A percentile compares a stretch with the other conserved stretches of the same genome.
These are phyloP conservation scores for Diutina siamensis DNA, from an alignment of 1,139 yeast genomes.

Conservation along the genomic window DNA sequence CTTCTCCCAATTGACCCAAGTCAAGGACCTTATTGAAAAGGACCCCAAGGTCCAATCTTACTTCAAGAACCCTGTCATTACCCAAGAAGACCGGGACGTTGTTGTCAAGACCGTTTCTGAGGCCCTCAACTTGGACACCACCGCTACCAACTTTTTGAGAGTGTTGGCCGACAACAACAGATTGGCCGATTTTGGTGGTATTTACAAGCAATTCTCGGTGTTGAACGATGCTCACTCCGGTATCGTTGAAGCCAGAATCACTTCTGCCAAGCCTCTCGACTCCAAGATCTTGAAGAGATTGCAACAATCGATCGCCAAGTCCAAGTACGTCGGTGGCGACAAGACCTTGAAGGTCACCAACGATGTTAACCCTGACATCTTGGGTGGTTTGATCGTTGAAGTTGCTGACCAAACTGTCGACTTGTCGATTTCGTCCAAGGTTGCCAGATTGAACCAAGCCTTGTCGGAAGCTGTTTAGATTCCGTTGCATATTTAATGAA, in stretches of 20 bases:
- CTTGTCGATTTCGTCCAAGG: constrained; percentile 74
- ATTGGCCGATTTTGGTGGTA: constrained; percentile 53
- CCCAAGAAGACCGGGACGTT: constrained; percentile 59
- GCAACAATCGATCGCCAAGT: constrained; percentile 66
- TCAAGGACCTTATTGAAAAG: constrained; percentile 42
- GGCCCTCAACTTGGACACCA: constrained; percentile 53
- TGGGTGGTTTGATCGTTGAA: constrained; percentile 94
- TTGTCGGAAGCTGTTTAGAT: constrained; percentile 68
- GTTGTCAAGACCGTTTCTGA: constrained; percentile 54
- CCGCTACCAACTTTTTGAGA: constrained; percentile 68
- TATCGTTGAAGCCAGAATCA: constrained; percentile 84
- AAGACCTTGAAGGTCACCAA: constrained; percentile 79
- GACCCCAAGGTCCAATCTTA: constrained; percentile 56
- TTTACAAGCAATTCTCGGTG: constrained; percentile 61
- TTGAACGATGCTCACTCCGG: constrained; percentile 88
- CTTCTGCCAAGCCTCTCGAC: constrained; percentile 82
- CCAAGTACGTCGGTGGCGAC: constrained; percentile 74
- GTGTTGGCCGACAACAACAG: constrained; percentile 96
- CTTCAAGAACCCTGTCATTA: constrained; percentile 76
- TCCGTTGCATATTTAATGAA: constrained; percentile 4
- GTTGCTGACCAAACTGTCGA: constrained; percentile 97
- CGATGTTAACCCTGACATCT: constrained; percentile 77
- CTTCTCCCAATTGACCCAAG: constrained; percentile 50
- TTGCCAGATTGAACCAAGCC: constrained; percentile 80
- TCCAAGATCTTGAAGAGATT: constrained; percentile 68